A percentile compares a stretch with the other conserved stretches of the same genome.
Evolutionary conservation across 495 filamentous ascomycete genomes (phyloP).

Genomic region (Hypoxylon rickii): DNA sequence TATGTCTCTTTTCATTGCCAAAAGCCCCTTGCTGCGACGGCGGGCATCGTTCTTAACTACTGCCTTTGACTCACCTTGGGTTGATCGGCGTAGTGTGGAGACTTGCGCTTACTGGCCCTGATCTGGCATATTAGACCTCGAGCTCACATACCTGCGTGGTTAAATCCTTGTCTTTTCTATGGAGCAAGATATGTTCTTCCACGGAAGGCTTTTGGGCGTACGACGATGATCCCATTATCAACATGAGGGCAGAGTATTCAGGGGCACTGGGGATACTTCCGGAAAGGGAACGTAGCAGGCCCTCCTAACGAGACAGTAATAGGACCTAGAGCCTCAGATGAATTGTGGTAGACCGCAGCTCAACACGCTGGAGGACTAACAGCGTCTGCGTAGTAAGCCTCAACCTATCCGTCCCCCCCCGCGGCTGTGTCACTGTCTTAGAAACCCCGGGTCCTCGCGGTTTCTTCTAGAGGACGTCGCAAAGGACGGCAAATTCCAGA

Average conservation of each 20-base stretch:
- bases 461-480: conserved; percentile 10
- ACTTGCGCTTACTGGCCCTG: conserved; percentile 2
- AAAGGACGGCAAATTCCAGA: background rate
- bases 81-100: background rate
- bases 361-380: background rate
- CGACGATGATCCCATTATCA: background rate
- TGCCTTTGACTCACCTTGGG: background rate
- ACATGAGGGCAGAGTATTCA: too few relatives aligned
- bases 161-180: too few relatives aligned
- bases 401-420: conserved; percentile 4
- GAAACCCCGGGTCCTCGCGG: background rate
- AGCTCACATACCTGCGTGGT: too few relatives aligned
- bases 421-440: background rate
- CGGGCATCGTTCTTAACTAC: background rate
- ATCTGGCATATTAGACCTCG: background rate
- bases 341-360: background rate
- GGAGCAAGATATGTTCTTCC: background rate
- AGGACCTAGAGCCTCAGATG: too few relatives aligned
- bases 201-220: background rate
- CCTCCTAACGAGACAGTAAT: background rate
- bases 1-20: background rate
- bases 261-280: too few relatives aligned
- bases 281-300: background rate
- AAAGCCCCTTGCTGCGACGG: background rate
- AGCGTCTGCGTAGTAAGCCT: conserved; percentile 29